Percentiles rank a stretch among this genome's conserved stretches.
phyloP scores from a whole-genome alignment of 805 yeast species.

The Metschnikowia baotianmanensis region DNA sequence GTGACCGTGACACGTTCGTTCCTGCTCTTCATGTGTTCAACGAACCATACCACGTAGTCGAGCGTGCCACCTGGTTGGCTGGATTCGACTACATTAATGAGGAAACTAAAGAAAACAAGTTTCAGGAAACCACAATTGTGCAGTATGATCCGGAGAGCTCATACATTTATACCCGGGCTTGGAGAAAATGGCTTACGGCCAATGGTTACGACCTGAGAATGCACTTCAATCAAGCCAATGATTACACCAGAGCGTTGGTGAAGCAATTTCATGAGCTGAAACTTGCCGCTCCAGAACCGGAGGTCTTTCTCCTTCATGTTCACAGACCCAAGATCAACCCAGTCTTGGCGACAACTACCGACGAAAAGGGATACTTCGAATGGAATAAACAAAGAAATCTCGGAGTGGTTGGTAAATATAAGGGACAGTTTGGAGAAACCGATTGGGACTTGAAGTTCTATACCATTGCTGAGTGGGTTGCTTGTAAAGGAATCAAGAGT shows the following conservation, averaged over 20 bases:
- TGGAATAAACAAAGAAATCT: slow-evolving; percentile 21
- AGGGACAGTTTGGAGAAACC: slow-evolving; percentile 16
- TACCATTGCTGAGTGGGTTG: slow-evolving; percentile 25
- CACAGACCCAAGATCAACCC: slow-evolving; percentile 23
- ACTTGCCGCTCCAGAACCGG: slow-evolving; percentile 8
- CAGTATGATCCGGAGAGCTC: slow-evolving; percentile 23
- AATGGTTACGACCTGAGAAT: slow-evolving; percentile 20
- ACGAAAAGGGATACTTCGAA: slow-evolving; percentile 10
- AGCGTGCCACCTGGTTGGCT: slow-evolving; percentile 24
- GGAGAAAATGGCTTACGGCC: slow-evolving; percentile 18
- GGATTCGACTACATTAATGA: too few species aligned
- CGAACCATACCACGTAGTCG: slow-evolving; percentile 30
- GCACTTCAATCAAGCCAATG: slow-evolving; percentile 18
- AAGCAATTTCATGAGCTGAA: slow-evolving; percentile 13
- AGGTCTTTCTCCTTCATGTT: slow-evolving; percentile 23
- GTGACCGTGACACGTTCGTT: slow-evolving; percentile 37
- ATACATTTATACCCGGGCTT: slow-evolving; percentile 11
- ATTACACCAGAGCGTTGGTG: slow-evolving; percentile 12
- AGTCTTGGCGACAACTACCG: slow-evolving; percentile 7
- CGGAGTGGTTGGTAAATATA: slow-evolving; percentile 19
- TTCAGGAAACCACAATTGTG: slow-evolving; percentile 25
- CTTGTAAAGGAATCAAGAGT: slow-evolving; percentile 23
- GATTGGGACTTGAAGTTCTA: slow-evolving; percentile 28
- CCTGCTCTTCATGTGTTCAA: slow-evolving; percentile 37
- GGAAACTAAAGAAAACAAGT: slow-evolving; percentile 3